Conservation (phyloP, 345 rosid genomes). For the Pseudoturritis turrita region DNA sequence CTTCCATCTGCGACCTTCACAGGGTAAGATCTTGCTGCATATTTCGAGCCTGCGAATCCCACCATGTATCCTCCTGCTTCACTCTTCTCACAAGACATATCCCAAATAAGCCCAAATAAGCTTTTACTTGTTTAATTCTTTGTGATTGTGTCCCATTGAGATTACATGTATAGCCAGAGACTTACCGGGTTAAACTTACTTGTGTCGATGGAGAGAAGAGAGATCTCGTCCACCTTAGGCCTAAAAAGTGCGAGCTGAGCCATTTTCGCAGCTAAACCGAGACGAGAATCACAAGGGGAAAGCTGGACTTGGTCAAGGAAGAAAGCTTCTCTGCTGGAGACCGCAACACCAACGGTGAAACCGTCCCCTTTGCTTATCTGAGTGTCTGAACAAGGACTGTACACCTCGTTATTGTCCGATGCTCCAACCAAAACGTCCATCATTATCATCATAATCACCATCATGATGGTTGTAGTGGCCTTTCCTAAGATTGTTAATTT, state of each 20-base stretch:
- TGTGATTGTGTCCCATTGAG: neutral
- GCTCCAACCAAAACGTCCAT: slow-evolving; percentile 33
- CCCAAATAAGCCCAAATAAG: neutral
- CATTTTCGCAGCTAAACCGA: slow-evolving; percentile 38
- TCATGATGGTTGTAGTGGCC: neutral
- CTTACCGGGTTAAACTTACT: slow-evolving; percentile 53
- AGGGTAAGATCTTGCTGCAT: slow-evolving; percentile 89
- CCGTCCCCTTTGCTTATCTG: slow-evolving; percentile 63
- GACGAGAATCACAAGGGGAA: slow-evolving; percentile 87
- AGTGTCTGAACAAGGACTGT: slow-evolving; percentile 66
- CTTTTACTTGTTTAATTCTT: neutral
- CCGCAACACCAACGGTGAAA: slow-evolving; percentile 67
- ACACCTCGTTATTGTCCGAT: slow-evolving; percentile 50
- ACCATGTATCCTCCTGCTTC: slow-evolving; percentile 74
- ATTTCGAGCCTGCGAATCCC: slow-evolving; percentile 87
- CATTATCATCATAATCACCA: slow-evolving; percentile 5
- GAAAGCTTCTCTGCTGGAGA: slow-evolving; percentile 62
- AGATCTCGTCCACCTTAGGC: slow-evolving; percentile 76
- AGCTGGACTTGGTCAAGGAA: slow-evolving; percentile 58
- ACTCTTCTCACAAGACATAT: slow-evolving; percentile 33
- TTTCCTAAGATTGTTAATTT: neutral
- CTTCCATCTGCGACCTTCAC: slow-evolving; percentile 54
- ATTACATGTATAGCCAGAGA: neutral
- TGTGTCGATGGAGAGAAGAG: slow-evolving; percentile 72
- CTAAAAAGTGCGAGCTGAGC: slow-evolving; percentile 72